Evolutionary conservation across 768 basidiomycete species (phyloP).

Genomic region (Lactifluus hygrophoroides): DNA sequence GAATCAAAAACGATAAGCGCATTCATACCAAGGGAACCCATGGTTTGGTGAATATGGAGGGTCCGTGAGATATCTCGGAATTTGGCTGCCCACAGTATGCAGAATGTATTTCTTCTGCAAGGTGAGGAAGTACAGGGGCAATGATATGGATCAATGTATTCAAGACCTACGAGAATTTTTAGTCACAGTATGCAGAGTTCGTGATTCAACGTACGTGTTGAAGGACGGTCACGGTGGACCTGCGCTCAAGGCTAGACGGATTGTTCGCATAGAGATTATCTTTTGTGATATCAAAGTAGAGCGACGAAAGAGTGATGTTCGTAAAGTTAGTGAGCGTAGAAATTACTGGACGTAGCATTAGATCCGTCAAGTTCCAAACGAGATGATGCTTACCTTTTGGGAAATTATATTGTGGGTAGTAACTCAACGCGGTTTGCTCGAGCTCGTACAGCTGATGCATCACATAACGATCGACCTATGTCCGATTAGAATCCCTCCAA

Average conservation of each 20-base stretch:
- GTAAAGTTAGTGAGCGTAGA: conserved; percentile 67
- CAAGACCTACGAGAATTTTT: conserved; percentile 43
- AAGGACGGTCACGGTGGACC: conserved; percentile 61
- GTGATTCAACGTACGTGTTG: conserved; percentile 49
- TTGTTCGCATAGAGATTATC: conserved; percentile 78
- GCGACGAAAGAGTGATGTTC: conserved; percentile 75
- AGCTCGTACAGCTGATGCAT: conserved; percentile 76
- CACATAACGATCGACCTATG: conserved; percentile 74
- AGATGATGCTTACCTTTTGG: conserved; percentile 51
- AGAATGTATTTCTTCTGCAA: conserved; percentile 80
- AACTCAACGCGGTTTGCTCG: conserved; percentile 56
- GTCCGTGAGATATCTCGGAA: conserved; percentile 22
- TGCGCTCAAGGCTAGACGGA: conserved; percentile 42
- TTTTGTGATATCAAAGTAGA: conserved; percentile 90
- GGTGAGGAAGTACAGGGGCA: conserved; percentile 82
- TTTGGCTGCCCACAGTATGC: conserved; percentile 20
- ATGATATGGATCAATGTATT: conserved; percentile 58
- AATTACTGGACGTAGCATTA: conserved; percentile 44
- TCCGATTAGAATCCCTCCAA: conserved; percentile 4
- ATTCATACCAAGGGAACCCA: conserved; percentile 62
- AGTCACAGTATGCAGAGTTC: neutral
- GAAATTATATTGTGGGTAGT: conserved; percentile 72
- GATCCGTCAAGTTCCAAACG: neutral
- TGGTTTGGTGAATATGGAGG: conserved; percentile 60
- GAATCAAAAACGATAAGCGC: neutral